Base-by-base conservation (phyloP, 2,329 filamentous ascomycete genomes). In the Didymella keratinophila region DNA sequence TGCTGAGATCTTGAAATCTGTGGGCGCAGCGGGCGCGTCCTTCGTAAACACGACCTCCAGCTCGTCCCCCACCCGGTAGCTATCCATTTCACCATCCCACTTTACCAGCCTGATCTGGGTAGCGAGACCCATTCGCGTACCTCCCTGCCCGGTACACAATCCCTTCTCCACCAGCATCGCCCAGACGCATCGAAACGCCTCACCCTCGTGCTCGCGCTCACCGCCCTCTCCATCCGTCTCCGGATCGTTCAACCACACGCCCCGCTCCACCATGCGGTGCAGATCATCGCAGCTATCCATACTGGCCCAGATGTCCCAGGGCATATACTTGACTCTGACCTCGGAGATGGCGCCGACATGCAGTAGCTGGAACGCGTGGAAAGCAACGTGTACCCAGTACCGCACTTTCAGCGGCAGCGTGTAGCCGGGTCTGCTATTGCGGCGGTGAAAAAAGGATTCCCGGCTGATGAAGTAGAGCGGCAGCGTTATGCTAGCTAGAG, bases 401-500 rank as follows among this genome's bases (percentile, higher is more conserved):
- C 71, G 54, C n/a, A 74, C 65, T 32, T 72, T 71, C 20, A 74
- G 57, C 0, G 73, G 72, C 3, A 76, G 65, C 0, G 61, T 62
- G 45, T 65, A 67, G 12, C 63, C 68, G 2, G 70, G 69, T 2
- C 67, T 64, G 10, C 67, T 60, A 23, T 56, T 43, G 50, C 51
- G 60, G 47, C 72, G 73, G 37, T 66, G 45, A 25, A 63, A 61
- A 44, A 64, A 63, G 2, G 69, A 68, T 4, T 64, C 56, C 23
- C 66, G 66, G 16, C 68, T 70, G 37, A 74, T 70, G 58, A 77
- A 77, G 62, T 71, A 71, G 1, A 77, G 58, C 0, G 74, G 74
- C 16, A 76, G 44, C 1, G 71, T 73, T 16, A 77, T 70, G 51
- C 57, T 69, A 5, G 58, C 56, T 4, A 77, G 63, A 4, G 61